Percentiles rank a stretch among this genome's conserved stretches.
phyloP scores from a whole-genome alignment of 805 yeast genomes.

The Suhomyces kilbournensis region DNA sequence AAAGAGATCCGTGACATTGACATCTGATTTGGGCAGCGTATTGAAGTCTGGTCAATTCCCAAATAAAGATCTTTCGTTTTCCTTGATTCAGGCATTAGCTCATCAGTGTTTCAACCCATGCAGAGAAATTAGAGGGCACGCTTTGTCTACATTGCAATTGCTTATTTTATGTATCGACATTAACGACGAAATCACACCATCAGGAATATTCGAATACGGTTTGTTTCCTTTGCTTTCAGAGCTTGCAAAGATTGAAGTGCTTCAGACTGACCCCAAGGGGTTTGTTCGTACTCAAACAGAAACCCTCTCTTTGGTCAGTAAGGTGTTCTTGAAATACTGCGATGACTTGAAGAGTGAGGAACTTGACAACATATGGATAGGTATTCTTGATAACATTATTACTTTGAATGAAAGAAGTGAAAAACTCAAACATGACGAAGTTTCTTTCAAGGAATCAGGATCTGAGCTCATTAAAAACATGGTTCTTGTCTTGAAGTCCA shows the following conservation, averaged over 20 bases:
- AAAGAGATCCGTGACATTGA: slow-evolving; percentile 58
- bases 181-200: slow-evolving; percentile 41
- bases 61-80: slow-evolving; percentile 44
- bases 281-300: slow-evolving; percentile 66
- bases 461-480: slow-evolving; percentile 40
- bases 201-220: slow-evolving; percentile 66
- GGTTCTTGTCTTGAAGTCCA: slow-evolving; percentile 35
- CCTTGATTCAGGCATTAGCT: slow-evolving; percentile 77
- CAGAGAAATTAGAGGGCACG: slow-evolving; percentile 65
- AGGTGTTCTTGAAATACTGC: slow-evolving; percentile 40
- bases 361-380: slow-evolving; percentile 31
- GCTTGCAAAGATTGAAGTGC: slow-evolving; percentile 59
- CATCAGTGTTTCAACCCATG: slow-evolving; percentile 91
- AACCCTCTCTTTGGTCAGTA: slow-evolving; percentile 64
- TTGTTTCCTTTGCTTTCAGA: slow-evolving; percentile 71
- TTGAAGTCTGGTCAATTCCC: slow-evolving; percentile 31
- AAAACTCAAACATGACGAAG: slow-evolving; percentile 11
- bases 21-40: slow-evolving; percentile 47
- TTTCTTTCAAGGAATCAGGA: slow-evolving; percentile 28
- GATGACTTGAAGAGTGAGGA: slow-evolving; percentile 23
- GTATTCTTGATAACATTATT: slow-evolving; percentile 31
- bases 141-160: slow-evolving; percentile 58
- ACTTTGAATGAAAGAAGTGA: slow-evolving; percentile 22
- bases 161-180: slow-evolving; percentile 43
- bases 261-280: slow-evolving; percentile 57